These are phyloP conservation scores for Cyclotella baltica DNA, from an alignment of 108 stramenopile genomes.

Conservation along the genomic window DNA sequence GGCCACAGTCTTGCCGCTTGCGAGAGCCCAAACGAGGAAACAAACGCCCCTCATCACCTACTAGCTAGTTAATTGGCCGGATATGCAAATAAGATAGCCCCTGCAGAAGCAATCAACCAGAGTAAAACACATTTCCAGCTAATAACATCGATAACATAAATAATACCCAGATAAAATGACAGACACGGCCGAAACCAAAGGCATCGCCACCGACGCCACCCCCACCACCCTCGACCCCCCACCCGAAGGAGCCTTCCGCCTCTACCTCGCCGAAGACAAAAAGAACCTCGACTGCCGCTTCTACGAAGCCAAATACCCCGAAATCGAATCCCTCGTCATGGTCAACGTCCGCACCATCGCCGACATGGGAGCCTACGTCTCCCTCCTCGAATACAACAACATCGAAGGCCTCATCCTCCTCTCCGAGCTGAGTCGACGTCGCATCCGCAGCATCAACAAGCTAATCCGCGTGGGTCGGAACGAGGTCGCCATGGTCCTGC, in stretches of 20 bases:
- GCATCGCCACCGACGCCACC: slow-evolving; percentile 49
- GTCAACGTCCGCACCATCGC: slow-evolving; percentile 97
- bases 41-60: no score
- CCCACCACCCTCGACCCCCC: slow-evolving; percentile 51
- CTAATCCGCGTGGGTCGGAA: slow-evolving; percentile 97
- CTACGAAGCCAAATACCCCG: slow-evolving; percentile 97
- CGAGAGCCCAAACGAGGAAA: no score
- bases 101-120: not conserved
- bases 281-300: slow-evolving; percentile 96
- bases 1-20: no score
- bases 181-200: not conserved
- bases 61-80: no score
- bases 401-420: slow-evolving; percentile 99
- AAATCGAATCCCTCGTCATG: slow-evolving; percentile 96
- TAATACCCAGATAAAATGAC: not conserved
- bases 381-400: slow-evolving; percentile 98
- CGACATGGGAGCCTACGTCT: slow-evolving; percentile 99
- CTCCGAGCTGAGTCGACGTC: slow-evolving; percentile 95
- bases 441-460: slow-evolving; percentile 99
- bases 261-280: slow-evolving; percentile 83
- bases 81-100: not conserved
- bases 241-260: slow-evolving; percentile 70
- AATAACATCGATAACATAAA: not conserved
- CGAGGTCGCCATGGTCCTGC: slow-evolving; percentile 99
- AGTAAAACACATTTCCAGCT: not conserved